Base-by-base conservation (phyloP, 192 early-diverging fungal species). In the Backusella sp. region DNA sequence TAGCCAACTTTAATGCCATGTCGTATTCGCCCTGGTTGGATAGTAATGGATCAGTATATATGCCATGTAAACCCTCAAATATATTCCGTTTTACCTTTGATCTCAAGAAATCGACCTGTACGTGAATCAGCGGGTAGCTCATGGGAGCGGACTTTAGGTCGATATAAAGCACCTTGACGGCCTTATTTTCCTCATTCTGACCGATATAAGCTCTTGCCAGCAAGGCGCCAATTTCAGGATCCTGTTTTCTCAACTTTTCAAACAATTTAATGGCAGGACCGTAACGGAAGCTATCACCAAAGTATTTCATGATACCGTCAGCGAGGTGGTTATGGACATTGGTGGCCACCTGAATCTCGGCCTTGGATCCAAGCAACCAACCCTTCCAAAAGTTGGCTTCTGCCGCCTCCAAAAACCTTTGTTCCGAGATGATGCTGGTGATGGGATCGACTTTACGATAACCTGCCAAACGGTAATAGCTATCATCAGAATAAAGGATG, bases 281-380 rank as follows among this genome's bases (percentile, higher is more conserved):
- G 73, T 86, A 91, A 39, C 98, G 88, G 75, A 95, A 94, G 19
- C 90, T 91, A 44, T 95, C 92, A 15, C 82, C 80, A 84, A 98
- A 99, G 76, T 98, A 98, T 77, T 93, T 91, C 86, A 96, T 87
- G 14, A 99, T 85, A 14, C 92, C 98, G 42, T 95, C 91, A 1
- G 92, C 91, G 67, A 99, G 80, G 74, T 95, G 94, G 79, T 99
- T 99, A 72, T 90, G 91, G 67, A 92, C 90, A 23, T 86, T 88
- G 15, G 97, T 97, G 4, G 97, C 94, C 26, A 95, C 88, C 80
- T 99, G 98, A 53, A 98, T 94, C 76, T 98, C 95, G 15, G 96
- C 92, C 28, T 92, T 93, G 28, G 94, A 94, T 17, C 98, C 98
- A 19, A 99, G 84, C 77, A 93, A 92, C 96, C 96, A 98, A 26